These are phyloP conservation scores for Plasmodium gonderi DNA, from an alignment of 169 alveolate species.

Conservation along the genomic window DNA sequence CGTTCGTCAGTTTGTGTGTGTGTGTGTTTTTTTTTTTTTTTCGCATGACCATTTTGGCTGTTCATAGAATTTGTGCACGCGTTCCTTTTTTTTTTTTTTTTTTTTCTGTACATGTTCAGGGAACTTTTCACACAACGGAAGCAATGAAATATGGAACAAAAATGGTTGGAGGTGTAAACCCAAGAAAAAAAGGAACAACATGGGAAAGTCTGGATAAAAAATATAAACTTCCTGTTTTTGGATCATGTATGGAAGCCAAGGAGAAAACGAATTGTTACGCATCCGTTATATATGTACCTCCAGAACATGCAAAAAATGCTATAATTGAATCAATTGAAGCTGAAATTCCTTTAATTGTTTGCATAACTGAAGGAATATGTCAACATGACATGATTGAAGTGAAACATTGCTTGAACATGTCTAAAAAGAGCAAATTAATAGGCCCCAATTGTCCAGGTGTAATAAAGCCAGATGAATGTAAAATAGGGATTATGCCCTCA, in stretches of 20 bases:
- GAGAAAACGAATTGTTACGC: conserved; percentile 94
- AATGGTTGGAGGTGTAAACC: conserved; percentile 96
- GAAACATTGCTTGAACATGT: conserved; percentile 84
- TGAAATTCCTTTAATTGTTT: conserved; percentile 94
- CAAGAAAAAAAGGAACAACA: conserved; percentile 89
- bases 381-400: conserved; percentile 98
- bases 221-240: conserved; percentile 85
- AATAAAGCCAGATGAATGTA: conserved; percentile 98
- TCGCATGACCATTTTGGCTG: neutral
- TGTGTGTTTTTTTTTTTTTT: neutral
- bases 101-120: conserved; percentile 78
- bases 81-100: neutral
- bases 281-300: conserved; percentile 96
- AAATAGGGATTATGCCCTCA: conserved; percentile 99
- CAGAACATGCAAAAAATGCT: conserved; percentile 95
- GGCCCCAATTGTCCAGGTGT: conserved; percentile 99
- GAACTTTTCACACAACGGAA: conserved; percentile 92
- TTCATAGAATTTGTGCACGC: neutral
- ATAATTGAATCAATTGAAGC: conserved; percentile 96
- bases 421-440: conserved; percentile 90
- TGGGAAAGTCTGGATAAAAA: conserved; percentile 85
- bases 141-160: conserved; percentile 92
- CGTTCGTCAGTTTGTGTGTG: neutral
- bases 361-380: conserved; percentile 99
- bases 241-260: conserved; percentile 75